Evolutionary conservation across 2,329 filamentous ascomycete genomes (phyloP).

Genomic region (Colletotrichum brevisporum): DNA sequence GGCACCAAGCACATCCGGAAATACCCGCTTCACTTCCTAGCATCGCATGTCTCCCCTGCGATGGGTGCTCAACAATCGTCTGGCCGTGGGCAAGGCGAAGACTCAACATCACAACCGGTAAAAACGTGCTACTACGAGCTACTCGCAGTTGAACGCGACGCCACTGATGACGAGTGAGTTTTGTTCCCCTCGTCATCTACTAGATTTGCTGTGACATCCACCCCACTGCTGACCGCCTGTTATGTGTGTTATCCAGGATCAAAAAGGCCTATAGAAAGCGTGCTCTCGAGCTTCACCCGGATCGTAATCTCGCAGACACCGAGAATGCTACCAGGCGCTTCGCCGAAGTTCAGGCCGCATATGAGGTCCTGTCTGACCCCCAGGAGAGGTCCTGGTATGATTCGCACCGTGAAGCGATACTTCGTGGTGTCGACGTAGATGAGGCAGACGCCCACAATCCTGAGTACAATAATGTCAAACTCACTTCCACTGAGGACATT

Average conservation of each 20-base stretch:
- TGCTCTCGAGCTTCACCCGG: conserved; percentile 93
- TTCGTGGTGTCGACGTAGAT: conserved; percentile 73
- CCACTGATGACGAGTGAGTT: conserved; percentile 84
- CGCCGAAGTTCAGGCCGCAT: conserved; percentile 92
- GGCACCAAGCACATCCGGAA: not conserved
- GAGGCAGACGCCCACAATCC: conserved; percentile 65
- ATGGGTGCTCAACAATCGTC: conserved; percentile 73
- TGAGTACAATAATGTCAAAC: conserved; percentile 76
- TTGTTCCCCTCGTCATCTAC: not conserved
- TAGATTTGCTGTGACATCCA: not conserved
- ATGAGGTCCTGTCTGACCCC: conserved; percentile 95
- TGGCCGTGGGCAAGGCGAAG: conserved; percentile 46
- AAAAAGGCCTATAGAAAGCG: conserved; percentile 94
- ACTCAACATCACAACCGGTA: conserved; percentile 45
- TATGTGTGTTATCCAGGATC: conserved; percentile 73
- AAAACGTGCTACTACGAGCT: conserved; percentile 92
- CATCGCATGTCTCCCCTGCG: not conserved
- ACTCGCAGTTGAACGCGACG: conserved; percentile 78
- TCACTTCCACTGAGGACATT: conserved; percentile 87
- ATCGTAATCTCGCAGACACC: conserved; percentile 90
- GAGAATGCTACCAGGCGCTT: conserved; percentile 88
- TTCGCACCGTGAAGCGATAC: conserved; percentile 88
- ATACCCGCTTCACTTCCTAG: not conserved
- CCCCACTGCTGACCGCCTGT: conserved; percentile 21
- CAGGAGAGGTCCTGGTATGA: conserved; percentile 99